phyloP scores from a whole-genome alignment of 2,329 filamentous ascomycete genomes.

The Epichloe festucae region DNA sequence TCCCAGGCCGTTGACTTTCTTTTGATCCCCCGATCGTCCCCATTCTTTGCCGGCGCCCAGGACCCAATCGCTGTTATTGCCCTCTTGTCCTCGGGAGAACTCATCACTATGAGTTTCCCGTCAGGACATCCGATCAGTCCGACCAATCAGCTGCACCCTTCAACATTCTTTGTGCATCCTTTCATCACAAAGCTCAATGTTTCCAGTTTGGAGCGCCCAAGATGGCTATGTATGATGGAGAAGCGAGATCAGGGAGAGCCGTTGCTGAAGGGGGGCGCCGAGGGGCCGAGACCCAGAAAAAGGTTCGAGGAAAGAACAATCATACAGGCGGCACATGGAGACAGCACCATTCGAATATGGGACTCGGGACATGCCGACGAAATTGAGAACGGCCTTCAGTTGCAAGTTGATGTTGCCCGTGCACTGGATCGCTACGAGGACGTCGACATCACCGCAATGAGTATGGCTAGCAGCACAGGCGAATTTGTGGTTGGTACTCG shows the following conservation, averaged over 20 bases:
- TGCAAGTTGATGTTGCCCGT: constrained; percentile 79
- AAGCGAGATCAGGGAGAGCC: constrained; percentile 64
- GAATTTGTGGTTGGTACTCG: constrained; percentile 75
- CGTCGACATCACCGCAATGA: constrained; percentile 66
- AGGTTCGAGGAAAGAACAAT: constrained; percentile 75
- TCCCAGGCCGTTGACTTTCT: constrained; percentile 71
- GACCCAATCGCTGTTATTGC: constrained; percentile 80
- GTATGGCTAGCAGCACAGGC: constrained; percentile 65
- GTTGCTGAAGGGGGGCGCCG: constrained; percentile 72
- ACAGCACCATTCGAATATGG: constrained; percentile 86
- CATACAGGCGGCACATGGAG: constrained; percentile 75
- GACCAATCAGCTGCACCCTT: constrained; percentile 84
- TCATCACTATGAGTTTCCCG: constrained; percentile 83
- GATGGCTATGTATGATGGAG: constrained; percentile 88
- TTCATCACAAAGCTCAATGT: constrained; percentile 65
- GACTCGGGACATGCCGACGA: constrained; percentile 86
- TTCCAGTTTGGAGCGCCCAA: constrained; percentile 60
- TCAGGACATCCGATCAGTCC: constrained; percentile 83
- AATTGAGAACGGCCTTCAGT: constrained; percentile 68
- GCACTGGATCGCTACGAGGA: constrained; percentile 69
- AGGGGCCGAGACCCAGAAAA: constrained; percentile 55
- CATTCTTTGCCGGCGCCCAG: constrained; percentile 76
- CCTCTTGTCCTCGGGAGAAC: constrained; percentile 71
- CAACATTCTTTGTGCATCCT: constrained; percentile 73
- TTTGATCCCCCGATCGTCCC: constrained; percentile 67